Evolutionary conservation across 2,329 filamentous ascomycete genomes (phyloP).

Genomic region (Ascochyta rabiei): DNA sequence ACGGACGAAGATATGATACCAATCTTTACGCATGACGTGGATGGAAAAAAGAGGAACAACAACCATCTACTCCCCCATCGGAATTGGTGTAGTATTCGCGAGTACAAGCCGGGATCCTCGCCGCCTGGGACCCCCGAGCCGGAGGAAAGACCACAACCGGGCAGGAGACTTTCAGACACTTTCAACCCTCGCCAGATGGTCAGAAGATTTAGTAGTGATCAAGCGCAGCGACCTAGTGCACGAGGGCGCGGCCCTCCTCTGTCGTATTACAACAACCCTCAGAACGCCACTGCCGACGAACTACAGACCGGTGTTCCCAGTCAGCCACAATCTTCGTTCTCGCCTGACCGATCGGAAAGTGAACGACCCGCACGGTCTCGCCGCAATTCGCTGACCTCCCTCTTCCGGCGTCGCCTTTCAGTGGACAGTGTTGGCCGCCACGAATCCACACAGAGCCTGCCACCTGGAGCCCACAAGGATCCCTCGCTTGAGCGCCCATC

Average conservation of each 20-base stretch:
- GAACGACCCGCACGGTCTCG: conserved; percentile 39
- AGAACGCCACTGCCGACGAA: conserved; percentile 41
- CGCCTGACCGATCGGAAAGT: conserved; percentile 38
- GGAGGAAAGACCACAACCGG: conserved; percentile 28
- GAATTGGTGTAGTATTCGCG: conserved; percentile 93
- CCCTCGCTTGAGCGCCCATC: conserved; percentile 41
- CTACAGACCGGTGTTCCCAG: conserved; percentile 27
- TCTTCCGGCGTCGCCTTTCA: conserved; percentile 44
- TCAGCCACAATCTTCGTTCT: conserved; percentile 44
- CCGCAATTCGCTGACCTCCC: conserved; percentile 41
- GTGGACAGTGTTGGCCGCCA: conserved; percentile 34
- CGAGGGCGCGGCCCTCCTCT: conserved; percentile 44
- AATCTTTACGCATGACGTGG: conserved; percentile 86
- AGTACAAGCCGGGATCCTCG: conserved; percentile 72
- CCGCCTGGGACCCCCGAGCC: conserved; percentile 68
- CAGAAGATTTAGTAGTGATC: conserved; percentile 47
- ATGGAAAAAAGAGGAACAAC: conserved; percentile 89
- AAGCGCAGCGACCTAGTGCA: conserved; percentile 31
- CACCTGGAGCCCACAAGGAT: conserved; percentile 20
- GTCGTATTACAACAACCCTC: conserved; percentile 47
- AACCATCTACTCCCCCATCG: conserved; percentile 84
- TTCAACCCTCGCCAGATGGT: conserved; percentile 51
- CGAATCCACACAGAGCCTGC: conserved; percentile 35
- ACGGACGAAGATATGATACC: conserved; percentile 97
- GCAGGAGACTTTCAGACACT: conserved; percentile 41